phyloP scores from a whole-genome alignment of 768 basidiomycete species.

The Glaciozyma antarctica region DNA sequence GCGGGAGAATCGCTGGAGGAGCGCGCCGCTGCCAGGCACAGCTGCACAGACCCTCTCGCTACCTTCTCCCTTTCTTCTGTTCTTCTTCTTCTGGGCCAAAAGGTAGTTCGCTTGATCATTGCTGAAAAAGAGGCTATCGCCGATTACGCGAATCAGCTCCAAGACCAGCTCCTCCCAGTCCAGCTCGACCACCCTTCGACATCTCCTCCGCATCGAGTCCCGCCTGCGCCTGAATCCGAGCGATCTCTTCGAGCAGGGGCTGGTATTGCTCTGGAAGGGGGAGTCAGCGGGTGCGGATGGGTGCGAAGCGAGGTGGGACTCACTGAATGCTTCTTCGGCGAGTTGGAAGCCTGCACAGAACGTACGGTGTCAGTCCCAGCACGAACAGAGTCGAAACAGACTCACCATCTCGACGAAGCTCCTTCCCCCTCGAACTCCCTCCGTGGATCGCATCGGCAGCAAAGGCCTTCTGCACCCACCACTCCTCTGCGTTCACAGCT shows the following conservation, averaged over 20 bases:
- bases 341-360: conserved; percentile 49
- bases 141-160: conserved; percentile 27
- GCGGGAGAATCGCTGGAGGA: no score
- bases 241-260: conserved; percentile 69
- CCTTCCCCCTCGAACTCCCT: conserved; percentile 64
- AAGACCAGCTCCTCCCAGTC: conserved; percentile 20
- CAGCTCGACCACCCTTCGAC: conserved; percentile 17
- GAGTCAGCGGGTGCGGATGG: neutral
- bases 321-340: conserved; percentile 64
- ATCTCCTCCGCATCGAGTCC: conserved; percentile 54
- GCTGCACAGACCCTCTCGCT: no score
- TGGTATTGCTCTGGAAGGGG: conserved; percentile 57
- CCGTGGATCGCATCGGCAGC: conserved; percentile 32
- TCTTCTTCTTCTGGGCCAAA: no score
- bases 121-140: conserved; percentile 4
- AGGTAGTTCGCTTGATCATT: no score
- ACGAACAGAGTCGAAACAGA: no score
- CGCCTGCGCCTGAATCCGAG: conserved; percentile 70
- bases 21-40: no score
- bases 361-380: no score
- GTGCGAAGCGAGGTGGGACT: conserved; percentile 32
- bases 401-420: conserved; percentile 55
- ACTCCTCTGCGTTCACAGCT: conserved; percentile 48
- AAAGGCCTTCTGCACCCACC: conserved; percentile 69
- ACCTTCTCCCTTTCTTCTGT: no score